Conservation (phyloP, 2,329 filamentous ascomycete species). For the Colletotrichum costaricense region DNA sequence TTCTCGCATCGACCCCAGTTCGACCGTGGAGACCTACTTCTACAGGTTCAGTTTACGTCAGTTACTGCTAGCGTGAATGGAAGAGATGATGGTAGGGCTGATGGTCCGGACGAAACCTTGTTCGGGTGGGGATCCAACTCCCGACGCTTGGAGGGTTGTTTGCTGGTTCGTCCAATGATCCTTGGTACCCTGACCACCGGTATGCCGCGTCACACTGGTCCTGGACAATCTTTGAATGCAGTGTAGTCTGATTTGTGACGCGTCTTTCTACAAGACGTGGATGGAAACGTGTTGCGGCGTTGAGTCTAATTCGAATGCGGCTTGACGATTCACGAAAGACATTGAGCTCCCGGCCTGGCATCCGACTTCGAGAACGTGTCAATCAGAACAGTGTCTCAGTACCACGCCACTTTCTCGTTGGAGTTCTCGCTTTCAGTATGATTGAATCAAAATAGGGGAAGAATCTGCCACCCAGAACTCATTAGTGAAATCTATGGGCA, state of each 20-base stretch:
- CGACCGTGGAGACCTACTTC: neutral
- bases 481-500: too few species aligned
- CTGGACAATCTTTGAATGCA: neutral
- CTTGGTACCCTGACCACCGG: neutral
- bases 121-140: conserved; percentile 3
- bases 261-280: neutral
- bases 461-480: too few species aligned
- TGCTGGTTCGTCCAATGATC: conserved; percentile 3
- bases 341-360: too few species aligned
- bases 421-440: too few species aligned
- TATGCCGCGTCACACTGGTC: neutral
- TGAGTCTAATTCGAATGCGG: neutral
- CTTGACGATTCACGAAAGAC: too few species aligned
- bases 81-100: conserved; percentile 7
- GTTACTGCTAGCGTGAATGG: neutral
- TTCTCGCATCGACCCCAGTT: conserved; percentile 17
- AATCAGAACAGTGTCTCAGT: too few species aligned
- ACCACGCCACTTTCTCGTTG: too few species aligned
- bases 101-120: conserved; percentile 3
- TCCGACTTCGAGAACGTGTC: too few species aligned
- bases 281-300: neutral
- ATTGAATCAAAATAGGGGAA: too few species aligned
- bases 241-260: neutral
- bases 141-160: neutral
- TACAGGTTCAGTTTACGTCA: neutral